Evolutionary conservation across 495 filamentous ascomycete species (phyloP), one percentile per base, ranked within the genome.

Genomic region (Podospora pseudocomata): DNA sequence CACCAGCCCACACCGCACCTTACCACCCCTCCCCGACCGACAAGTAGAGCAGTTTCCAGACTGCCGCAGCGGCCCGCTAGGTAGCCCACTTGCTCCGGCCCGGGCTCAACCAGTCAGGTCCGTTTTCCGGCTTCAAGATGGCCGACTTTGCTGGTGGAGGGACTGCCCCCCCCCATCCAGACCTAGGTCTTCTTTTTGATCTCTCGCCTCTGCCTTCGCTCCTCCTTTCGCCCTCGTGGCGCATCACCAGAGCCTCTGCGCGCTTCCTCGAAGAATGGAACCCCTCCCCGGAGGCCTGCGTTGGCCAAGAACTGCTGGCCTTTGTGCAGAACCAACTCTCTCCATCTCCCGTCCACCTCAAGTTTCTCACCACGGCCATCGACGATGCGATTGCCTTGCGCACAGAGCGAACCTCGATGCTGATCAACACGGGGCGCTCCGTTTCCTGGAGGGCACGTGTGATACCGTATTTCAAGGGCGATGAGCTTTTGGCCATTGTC

Each of bases 151-250:
- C 7, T 49, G 39, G 7, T 49, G 39, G 30, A 32, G 30, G 30
- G 30, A 32, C 0, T 32, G 30, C 30, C 30, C 7, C 30, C 30
- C 3, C 11, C 13, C 58, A 23, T 23, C 65, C 65, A n/a, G 71
- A 75, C 60, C 26, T 73, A 2, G 59, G 58, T 66, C 62, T 71
- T 27, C 27, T 86, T 61, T 82, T 81, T 72, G 83, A 84, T 65
- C 71, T 76, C 55, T 84, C 81, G 0, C 86, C 86, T 1, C 78
- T 82, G 2, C 82, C 86, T 2, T 80, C 81, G 15, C 72, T 87
- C 30, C 67, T 87, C 54, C 76, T 88, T 4, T 79, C 86, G 64
- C 76, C 82, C 19, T 72, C 79, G 0, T 78, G 83, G 59, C 73
- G 71, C 57, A 78, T 88, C 57, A 68, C 82, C 30, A 76, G 83